Conservation (phyloP, 2,329 filamentous ascomycete species). For the Juglanconis oblonga region DNA sequence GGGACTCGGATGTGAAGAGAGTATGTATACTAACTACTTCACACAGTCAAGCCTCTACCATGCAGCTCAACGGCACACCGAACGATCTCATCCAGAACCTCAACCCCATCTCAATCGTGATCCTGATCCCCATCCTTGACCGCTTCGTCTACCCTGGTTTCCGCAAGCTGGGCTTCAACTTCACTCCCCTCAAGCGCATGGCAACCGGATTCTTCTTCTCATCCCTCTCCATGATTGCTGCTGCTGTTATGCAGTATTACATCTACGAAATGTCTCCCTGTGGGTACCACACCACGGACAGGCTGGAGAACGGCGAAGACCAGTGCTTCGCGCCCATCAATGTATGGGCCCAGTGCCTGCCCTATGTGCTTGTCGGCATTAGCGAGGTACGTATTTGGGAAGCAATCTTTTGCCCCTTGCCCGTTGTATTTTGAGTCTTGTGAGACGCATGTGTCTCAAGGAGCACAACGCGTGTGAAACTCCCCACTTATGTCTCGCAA, state of each 20-base stretch:
- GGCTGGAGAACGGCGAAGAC: conserved; percentile 12
- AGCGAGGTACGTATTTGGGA: conserved; percentile 32
- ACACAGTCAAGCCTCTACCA: conserved; percentile 59
- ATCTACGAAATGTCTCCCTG: conserved; percentile 65
- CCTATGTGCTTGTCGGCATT: conserved; percentile 49
- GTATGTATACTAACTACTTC: not conserved
- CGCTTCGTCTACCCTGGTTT: conserved; percentile 66
- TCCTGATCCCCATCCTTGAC: conserved; percentile 72
- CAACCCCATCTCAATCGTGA: conserved; percentile 71
- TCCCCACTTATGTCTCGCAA: no score
- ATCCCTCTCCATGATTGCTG: conserved; percentile 57
- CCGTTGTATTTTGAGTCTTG: no score
- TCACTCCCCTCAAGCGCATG: conserved; percentile 76
- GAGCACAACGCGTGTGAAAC: no score
- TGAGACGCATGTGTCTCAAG: no score
- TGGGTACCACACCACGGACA: conserved; percentile 44
- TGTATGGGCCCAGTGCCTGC: conserved; percentile 57
- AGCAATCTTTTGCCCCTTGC: no score
- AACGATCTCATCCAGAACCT: conserved; percentile 77
- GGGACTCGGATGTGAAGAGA: not conserved
- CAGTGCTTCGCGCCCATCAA: conserved; percentile 55
- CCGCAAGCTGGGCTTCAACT: conserved; percentile 59
- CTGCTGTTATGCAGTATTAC: conserved; percentile 56
- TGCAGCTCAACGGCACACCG: conserved; percentile 68
- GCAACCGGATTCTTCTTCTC: conserved; percentile 66